Conservation (phyloP, 1,139 yeast genomes). For the Komagataea norvegica region DNA sequence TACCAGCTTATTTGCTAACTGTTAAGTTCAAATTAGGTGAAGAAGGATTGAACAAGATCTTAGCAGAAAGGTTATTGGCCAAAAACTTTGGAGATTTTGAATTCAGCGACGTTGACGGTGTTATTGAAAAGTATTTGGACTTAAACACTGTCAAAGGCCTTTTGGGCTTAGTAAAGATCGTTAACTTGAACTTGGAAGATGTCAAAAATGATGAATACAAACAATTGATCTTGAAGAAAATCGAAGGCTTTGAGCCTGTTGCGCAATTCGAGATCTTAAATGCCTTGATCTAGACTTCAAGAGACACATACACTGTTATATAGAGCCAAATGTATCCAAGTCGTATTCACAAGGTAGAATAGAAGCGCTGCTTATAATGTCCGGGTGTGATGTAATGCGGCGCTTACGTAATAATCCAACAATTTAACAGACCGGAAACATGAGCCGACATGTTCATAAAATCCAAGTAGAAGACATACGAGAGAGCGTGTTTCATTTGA, state of each 20-base stretch:
- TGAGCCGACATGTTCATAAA: no score
- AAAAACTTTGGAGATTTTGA: slow-evolving; percentile 26
- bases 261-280: slow-evolving; percentile 14
- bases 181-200: slow-evolving; percentile 14
- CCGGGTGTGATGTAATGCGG: no score
- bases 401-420: no score
- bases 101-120: slow-evolving; percentile 13
- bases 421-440: no score
- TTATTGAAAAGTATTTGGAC: slow-evolving; percentile 16
- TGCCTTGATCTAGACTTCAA: slow-evolving; percentile 4
- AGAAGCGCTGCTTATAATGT: no score
- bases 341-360: no score
- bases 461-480: no score
- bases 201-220: slow-evolving; percentile 17
- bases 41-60: slow-evolving; percentile 30
- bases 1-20: slow-evolving; percentile 17
- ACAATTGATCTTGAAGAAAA: slow-evolving; percentile 11
- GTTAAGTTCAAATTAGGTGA: slow-evolving; percentile 20
- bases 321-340: no score
- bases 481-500: background rate
- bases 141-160: slow-evolving; percentile 12
- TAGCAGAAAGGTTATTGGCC: slow-evolving; percentile 33
- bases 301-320: no score
- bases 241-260: slow-evolving; percentile 17
- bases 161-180: slow-evolving; percentile 17